These are phyloP conservation scores for Penicillium sp. DNA, from an alignment of 2,329 filamentous ascomycete genomes.

Conservation along the genomic window DNA sequence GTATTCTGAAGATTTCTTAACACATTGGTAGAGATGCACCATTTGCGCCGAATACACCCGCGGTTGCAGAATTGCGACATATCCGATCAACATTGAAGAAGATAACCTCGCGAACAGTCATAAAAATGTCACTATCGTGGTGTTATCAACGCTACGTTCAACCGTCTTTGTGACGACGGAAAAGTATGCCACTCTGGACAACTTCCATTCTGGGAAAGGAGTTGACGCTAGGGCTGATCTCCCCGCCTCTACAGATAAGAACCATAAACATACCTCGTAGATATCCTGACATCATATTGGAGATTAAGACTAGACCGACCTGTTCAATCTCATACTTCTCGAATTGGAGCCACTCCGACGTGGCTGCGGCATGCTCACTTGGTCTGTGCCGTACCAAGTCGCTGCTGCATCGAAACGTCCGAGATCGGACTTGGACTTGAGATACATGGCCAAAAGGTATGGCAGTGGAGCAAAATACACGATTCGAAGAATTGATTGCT, in stretches of 20 bases:
- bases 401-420: background rate
- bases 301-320: background rate
- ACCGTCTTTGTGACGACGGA: background rate
- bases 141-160: background rate
- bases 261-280: too few relatives aligned
- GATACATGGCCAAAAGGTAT: background rate
- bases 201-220: conserved; percentile 5
- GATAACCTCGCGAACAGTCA: background rate
- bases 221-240: background rate
- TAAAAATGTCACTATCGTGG: background rate
- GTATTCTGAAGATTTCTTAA: too few relatives aligned
- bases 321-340: background rate
- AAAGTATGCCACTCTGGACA: conserved; percentile 1
- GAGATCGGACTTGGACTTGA: background rate
- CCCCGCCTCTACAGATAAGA: background rate
- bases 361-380: background rate
- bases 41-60: background rate
- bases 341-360: background rate
- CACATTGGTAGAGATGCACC: too few relatives aligned
- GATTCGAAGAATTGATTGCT: background rate
- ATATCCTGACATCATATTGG: background rate
- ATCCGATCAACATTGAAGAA: background rate
- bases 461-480: background rate
- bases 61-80: too few relatives aligned
- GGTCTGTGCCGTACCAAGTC: background rate